phyloP scores from a whole-genome alignment of 345 rosid species.

The Eucalyptus globulus region DNA sequence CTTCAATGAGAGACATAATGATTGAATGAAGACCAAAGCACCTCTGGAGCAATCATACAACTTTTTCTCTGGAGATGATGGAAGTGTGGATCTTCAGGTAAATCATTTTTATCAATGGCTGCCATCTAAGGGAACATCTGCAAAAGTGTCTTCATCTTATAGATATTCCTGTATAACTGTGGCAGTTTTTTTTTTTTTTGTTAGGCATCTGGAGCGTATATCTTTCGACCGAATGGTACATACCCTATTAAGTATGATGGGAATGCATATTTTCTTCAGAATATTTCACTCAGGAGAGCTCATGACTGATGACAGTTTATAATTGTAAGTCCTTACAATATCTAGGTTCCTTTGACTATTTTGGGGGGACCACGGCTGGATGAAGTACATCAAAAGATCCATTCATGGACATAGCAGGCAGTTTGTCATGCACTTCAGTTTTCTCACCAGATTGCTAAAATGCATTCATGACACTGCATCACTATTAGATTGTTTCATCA shows the following conservation, averaged over 20 bases:
- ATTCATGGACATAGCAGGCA: constrained; percentile 81
- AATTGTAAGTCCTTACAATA: background rate
- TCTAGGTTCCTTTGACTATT: constrained; percentile 58
- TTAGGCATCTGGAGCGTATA: constrained; percentile 63
- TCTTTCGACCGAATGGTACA: constrained; percentile 84
- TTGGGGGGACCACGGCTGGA: constrained; percentile 58
- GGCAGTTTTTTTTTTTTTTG: background rate
- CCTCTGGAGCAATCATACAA: constrained; percentile 52
- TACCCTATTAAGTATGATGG: constrained; percentile 34
- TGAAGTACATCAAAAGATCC: constrained; percentile 75
- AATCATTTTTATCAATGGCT: background rate
- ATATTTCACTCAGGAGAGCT: background rate
- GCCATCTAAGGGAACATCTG: background rate
- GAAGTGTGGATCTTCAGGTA: constrained; percentile 8
- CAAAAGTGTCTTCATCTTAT: background rate
- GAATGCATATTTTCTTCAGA: constrained; percentile 25
- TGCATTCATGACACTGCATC: background rate
- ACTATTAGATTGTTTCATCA: background rate
- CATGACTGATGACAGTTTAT: background rate
- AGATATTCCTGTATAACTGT: background rate
- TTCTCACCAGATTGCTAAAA: background rate
- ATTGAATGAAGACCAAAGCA: constrained; percentile 40
- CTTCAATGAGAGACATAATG: background rate
- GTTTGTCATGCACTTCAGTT: background rate
- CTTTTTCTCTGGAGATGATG: constrained; percentile 58